Evolutionary conservation across 2,329 filamentous ascomycete genomes (phyloP), one percentile per base, ranked within the genome.

Genomic region (Claviceps lovelessii): DNA sequence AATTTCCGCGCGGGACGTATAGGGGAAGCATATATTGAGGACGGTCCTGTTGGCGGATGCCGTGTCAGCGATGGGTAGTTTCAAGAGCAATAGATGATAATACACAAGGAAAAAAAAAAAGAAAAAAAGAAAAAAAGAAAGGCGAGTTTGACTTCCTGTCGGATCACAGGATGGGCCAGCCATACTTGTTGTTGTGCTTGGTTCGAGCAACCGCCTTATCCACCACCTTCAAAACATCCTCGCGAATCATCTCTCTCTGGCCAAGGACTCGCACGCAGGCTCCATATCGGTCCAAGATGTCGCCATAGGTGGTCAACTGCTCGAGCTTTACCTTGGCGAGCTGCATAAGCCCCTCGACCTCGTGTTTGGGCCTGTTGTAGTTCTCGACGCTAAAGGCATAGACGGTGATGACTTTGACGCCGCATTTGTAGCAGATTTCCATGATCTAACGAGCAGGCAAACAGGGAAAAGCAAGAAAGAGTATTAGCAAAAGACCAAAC

Each of bases 361-460:
- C 93, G 70, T 94, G 93, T 70, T 93, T 90, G 28, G 90, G 91
- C 6, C 93, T 84, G 69, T 97, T 95, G 75, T 95, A 98, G 73
- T 98, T 98, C 72, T 98, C 93, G 65, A 98, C 96, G 66, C 89
- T 95, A 72, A 98, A 98, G 17, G 93, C 93, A 69, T 97, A 98
- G 59, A 98, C 90, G 4, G 93, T 97, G 44, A 98, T 91, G 9
- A 95, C 89, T 69, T 93, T 91, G 59, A 98, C 91, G 54, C 93
- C 93, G 56, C 87, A 90, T 68, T 95, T 96, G 76, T 97, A 98
- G 77, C 93, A 97, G 54, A 98, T 88, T 71, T 98, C 93, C 57
- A 98, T 83, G 53, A 97, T 89, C 86, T 88, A 61, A 19, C 10
- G 28, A 33, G 13, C 31, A 29, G 45, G 45, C n/a, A 39, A 15